These are phyloP conservation scores for Iodosphaeria phyllophila DNA, from an alignment of 2,329 filamentous ascomycete genomes.

Conservation along the genomic window DNA sequence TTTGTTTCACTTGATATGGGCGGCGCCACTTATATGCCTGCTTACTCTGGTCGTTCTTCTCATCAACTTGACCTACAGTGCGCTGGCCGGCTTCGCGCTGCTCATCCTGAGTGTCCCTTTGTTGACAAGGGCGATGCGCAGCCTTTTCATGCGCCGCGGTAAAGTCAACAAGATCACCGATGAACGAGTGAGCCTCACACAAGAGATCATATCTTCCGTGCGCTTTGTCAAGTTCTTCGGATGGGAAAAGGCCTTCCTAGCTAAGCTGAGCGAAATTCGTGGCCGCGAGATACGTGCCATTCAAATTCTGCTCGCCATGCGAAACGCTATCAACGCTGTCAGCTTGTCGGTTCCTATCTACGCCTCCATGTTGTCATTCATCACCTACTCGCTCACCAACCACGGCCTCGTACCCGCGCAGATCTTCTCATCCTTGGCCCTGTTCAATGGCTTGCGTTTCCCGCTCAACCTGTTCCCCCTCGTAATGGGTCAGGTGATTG, in stretches of 20 bases:
- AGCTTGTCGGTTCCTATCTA: slow-evolving; percentile 82
- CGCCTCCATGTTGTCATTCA: slow-evolving; percentile 87
- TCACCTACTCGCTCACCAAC: slow-evolving; percentile 53
- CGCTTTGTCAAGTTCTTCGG: slow-evolving; percentile 94
- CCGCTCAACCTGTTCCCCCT: slow-evolving; percentile 79
- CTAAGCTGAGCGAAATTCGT: slow-evolving; percentile 56
- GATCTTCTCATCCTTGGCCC: slow-evolving; percentile 79
- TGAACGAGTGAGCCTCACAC: slow-evolving; percentile 74
- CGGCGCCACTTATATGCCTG: slow-evolving; percentile 58
- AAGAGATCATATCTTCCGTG: slow-evolving; percentile 81
- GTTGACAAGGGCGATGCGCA: slow-evolving; percentile 59
- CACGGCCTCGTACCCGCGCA: slow-evolving; percentile 54
- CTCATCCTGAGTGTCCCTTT: slow-evolving; percentile 62
- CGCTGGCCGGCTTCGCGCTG: slow-evolving; percentile 71
- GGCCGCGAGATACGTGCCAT: slow-evolving; percentile 65
- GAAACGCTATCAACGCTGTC: slow-evolving; percentile 70
- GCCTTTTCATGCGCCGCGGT: slow-evolving; percentile 55
- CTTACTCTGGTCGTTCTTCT: slow-evolving; percentile 65
- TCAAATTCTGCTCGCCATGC: slow-evolving; percentile 62
- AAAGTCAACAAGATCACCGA: slow-evolving; percentile 88
- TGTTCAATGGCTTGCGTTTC: slow-evolving; percentile 83
- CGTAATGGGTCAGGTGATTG: slow-evolving; percentile 75
- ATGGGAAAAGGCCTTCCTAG: slow-evolving; percentile 78
- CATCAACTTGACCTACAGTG: slow-evolving; percentile 79
- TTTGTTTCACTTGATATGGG: slow-evolving; percentile 86